These are phyloP conservation scores for Gymnopilus junonius DNA, from an alignment of 768 basidiomycete genomes.

Conservation along the genomic window DNA sequence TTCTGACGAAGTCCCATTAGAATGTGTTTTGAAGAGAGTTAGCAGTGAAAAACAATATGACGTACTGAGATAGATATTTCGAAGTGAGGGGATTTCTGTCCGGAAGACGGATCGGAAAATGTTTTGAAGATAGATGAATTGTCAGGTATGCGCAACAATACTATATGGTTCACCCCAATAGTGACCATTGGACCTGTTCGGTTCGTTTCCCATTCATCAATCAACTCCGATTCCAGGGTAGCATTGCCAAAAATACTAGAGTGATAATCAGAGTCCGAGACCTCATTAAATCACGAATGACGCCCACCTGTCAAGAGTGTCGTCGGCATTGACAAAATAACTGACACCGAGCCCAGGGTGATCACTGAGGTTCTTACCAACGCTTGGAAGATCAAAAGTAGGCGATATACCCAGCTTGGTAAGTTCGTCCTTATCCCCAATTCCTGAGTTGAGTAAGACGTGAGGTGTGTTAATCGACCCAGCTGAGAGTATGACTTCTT, in stretches of 20 bases:
- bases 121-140: background rate
- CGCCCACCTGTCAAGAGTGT: slow-evolving; percentile 3
- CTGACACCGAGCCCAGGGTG: slow-evolving; percentile 8
- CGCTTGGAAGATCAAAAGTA: slow-evolving; percentile 17
- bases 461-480: slow-evolving; percentile 22
- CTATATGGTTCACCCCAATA: slow-evolving; percentile 1
- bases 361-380: slow-evolving; percentile 23
- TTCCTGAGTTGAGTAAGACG: slow-evolving; percentile 25
- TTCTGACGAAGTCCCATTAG: background rate
- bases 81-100: slow-evolving; percentile 10
- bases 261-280: background rate
- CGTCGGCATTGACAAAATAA: slow-evolving; percentile 9
- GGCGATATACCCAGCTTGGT: slow-evolving; percentile 8
- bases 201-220: background rate
- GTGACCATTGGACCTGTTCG: slow-evolving; percentile 3
- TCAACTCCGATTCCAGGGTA: background rate
- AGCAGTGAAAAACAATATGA: background rate
- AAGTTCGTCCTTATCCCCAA: slow-evolving; percentile 19
- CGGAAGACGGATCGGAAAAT: slow-evolving; percentile 6
- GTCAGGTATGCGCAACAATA: background rate
- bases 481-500: slow-evolving; percentile 25
- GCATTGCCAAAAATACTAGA: background rate
- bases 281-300: slow-evolving; percentile 15
- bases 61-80: slow-evolving; percentile 12
- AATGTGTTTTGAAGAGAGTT: background rate